Percentiles rank a stretch among this genome's conserved stretches.
These are phyloP conservation scores for Talaromyces wortmannii DNA, from an alignment of 495 filamentous ascomycete species.

Conservation along the genomic window DNA sequence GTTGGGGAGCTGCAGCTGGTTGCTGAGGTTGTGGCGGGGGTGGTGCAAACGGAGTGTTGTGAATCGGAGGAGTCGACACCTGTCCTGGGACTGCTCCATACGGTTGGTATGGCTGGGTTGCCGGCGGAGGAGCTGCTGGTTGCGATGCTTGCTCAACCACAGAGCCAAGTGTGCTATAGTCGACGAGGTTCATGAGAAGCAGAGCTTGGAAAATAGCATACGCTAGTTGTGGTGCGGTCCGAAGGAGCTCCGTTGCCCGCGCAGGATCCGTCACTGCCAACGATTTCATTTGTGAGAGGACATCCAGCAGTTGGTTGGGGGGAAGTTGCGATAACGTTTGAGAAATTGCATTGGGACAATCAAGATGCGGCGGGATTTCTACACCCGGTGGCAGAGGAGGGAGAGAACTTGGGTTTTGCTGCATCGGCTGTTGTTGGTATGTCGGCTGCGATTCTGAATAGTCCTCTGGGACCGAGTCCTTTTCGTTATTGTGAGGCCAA, in stretches of 20 bases:
- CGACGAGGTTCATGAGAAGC: constrained; percentile 87
- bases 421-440: constrained; percentile 25
- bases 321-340: constrained; percentile 80
- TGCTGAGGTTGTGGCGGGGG: constrained; percentile 34
- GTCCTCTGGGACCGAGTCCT: constrained; percentile 57
- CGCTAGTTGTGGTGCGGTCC: constrained; percentile 84
- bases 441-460: constrained; percentile 28
- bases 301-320: constrained; percentile 85
- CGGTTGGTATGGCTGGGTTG: constrained; percentile 23
- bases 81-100: constrained; percentile 31
- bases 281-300: constrained; percentile 89
- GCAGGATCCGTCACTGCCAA: constrained; percentile 73
- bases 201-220: constrained; percentile 96
- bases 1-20: constrained; percentile 30
- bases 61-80: constrained; percentile 52
- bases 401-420: constrained; percentile 38
- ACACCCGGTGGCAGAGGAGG: constrained; percentile 80
- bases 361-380: constrained; percentile 72
- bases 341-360: constrained; percentile 84
- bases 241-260: constrained; percentile 80
- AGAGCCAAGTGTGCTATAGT: constrained; percentile 48
- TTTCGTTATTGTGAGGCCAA: constrained; percentile 85
- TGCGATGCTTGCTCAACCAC: constrained; percentile 51
- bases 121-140: constrained; percentile 18
- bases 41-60: constrained; percentile 47